phyloP scores from a whole-genome alignment of 176 grass and related monocot species.

The Hyparrhenia diplandra region DNA sequence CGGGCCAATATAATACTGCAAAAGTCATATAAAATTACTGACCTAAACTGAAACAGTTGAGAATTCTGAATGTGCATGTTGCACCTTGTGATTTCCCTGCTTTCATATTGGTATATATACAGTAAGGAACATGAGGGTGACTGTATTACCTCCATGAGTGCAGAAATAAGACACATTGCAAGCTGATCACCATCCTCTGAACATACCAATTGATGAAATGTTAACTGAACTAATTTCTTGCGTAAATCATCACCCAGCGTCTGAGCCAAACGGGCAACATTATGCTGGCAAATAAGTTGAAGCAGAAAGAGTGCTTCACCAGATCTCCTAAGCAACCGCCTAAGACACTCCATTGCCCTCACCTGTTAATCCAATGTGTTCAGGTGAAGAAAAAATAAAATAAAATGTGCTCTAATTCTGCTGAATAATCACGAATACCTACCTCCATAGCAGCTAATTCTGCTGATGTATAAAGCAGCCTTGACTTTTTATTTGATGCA shows the following conservation, averaged over 20 bases:
- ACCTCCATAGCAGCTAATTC: conserved; percentile 99
- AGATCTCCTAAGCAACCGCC: conserved; percentile 90
- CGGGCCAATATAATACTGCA: conserved; percentile 90
- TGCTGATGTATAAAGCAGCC: conserved; percentile 66
- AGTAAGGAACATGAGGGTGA: neutral
- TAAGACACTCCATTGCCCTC: conserved; percentile 97
- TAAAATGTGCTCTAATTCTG: neutral
- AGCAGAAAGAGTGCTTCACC: conserved; percentile 95
- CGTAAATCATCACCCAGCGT: conserved; percentile 57
- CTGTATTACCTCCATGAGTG: conserved; percentile 84
- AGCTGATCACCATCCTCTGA: conserved; percentile 86
- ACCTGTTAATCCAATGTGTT: conserved; percentile 53
- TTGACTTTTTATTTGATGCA: conserved; percentile 66
- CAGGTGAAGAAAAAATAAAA: conserved; percentile 15
- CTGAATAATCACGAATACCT: conserved; percentile 44
- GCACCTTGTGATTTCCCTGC: neutral
- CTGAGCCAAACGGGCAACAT: conserved; percentile 84
- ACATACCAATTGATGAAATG: conserved; percentile 94
- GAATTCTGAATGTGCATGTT: neutral
- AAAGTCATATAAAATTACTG: conserved; percentile 28
- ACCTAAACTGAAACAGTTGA: conserved; percentile 10
- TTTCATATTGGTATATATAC: neutral
- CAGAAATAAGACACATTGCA: conserved; percentile 78
- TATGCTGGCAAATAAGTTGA: conserved; percentile 92
- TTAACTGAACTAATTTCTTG: conserved; percentile 69